Conservation (phyloP, 176 grass and related monocot species). For the Phragmites australis region DNA sequence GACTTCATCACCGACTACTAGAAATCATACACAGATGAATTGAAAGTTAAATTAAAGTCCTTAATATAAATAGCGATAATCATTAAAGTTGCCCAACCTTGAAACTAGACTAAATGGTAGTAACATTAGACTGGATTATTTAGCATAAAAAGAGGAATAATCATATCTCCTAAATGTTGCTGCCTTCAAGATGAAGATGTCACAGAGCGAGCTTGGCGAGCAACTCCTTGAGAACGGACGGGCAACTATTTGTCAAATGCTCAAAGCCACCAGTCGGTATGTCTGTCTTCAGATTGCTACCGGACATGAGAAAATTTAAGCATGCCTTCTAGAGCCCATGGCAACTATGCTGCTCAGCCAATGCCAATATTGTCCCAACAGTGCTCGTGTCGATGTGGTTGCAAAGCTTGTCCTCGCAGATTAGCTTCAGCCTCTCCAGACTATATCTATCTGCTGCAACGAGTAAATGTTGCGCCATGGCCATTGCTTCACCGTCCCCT, state of each 20-base stretch:
- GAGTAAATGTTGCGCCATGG: slow-evolving; percentile 37
- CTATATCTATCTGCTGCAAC: slow-evolving; percentile 37
- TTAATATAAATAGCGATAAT: too few relatives aligned
- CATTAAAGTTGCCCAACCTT: too few relatives aligned
- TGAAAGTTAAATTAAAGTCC: too few relatives aligned
- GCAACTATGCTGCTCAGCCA: slow-evolving; percentile 43
- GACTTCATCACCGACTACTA: too few relatives aligned
- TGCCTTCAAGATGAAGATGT: neutral
- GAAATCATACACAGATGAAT: too few relatives aligned
- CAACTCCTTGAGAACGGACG: neutral
- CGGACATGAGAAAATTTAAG: slow-evolving; percentile 34
- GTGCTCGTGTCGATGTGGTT: neutral
- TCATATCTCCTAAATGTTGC: too few relatives aligned
- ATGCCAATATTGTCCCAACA: slow-evolving; percentile 26
- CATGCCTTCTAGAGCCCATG: slow-evolving; percentile 36
- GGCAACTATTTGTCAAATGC: neutral
- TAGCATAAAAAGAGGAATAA: too few relatives aligned
- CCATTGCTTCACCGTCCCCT: neutral
- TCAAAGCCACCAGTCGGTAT: neutral
- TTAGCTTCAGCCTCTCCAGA: slow-evolving; percentile 41
- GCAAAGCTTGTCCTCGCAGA: slow-evolving; percentile 32
- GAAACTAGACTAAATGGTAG: too few relatives aligned
- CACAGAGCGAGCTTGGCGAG: neutral
- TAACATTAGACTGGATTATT: too few relatives aligned
- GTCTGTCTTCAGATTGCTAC: slow-evolving; percentile 28